Conservation (phyloP, 1,284 basidiomycete genomes). For the Chalciporus piperatoides region DNA sequence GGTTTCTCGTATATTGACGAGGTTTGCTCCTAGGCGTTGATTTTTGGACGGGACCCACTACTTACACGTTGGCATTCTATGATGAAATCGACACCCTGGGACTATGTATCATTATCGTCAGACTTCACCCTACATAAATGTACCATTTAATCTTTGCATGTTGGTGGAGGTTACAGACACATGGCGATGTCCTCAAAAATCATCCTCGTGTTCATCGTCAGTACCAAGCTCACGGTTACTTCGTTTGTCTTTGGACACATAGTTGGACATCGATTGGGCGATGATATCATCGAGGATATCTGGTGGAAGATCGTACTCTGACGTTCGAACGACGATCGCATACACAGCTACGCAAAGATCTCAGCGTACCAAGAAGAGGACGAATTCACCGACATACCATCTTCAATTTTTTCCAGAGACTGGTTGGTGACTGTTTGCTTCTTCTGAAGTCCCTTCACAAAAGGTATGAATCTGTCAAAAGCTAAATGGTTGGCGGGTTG, state of each 20-base stretch:
- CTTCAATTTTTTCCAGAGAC: constrained; percentile 92
- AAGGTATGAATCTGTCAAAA: constrained; percentile 70
- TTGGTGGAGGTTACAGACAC: not conserved
- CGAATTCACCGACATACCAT: constrained; percentile 48
- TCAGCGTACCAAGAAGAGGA: constrained; percentile 4
- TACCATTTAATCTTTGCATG: not conserved
- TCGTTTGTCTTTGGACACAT: constrained; percentile 23
- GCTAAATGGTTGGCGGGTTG: constrained; percentile 40
- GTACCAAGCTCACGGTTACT: constrained; percentile 14
- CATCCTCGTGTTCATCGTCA: constrained; percentile 31
- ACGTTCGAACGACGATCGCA: constrained; percentile 62
- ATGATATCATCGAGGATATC: constrained; percentile 68
- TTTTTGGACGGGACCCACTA: not conserved
- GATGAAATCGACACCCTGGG: not conserved
- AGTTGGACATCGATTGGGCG: constrained; percentile 41
- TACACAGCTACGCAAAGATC: constrained; percentile 52
- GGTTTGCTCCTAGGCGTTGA: constrained; percentile 13
- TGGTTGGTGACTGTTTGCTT: constrained; percentile 86
- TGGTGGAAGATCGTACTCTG: constrained; percentile 65
- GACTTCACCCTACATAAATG: not conserved
- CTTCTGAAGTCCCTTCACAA: constrained; percentile 72
- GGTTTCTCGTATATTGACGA: constrained; percentile 3
- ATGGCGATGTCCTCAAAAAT: constrained; percentile 16
- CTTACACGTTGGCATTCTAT: not conserved
- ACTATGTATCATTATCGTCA: not conserved